phyloP scores from a whole-genome alignment of 805 yeast species.

The Metschnikowia amazonensis region DNA sequence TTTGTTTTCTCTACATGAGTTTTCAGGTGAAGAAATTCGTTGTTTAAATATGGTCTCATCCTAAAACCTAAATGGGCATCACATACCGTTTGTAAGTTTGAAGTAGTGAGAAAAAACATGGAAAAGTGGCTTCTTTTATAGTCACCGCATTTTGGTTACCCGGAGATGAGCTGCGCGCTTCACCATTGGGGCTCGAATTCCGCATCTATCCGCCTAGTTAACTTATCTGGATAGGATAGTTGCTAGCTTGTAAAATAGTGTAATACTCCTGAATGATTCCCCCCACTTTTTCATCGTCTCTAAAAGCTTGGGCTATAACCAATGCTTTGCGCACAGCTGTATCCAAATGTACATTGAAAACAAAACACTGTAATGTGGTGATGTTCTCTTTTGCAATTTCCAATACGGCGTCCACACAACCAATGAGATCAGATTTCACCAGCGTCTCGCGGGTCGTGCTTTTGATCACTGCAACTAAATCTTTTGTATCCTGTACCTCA shows the following conservation, averaged over 20 bases:
- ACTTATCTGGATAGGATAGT: neutral
- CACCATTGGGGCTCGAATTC: slow-evolving; percentile 1
- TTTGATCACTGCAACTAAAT: neutral
- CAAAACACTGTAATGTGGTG: neutral
- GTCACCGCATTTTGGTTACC: slow-evolving; percentile 14
- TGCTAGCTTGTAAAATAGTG: neutral
- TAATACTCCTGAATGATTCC: neutral
- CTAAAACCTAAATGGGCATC: slow-evolving; percentile 10
- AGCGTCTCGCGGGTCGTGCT: neutral
- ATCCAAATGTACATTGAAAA: slow-evolving; percentile 15
- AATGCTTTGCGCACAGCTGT: slow-evolving; percentile 14
- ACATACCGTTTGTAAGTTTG: slow-evolving; percentile 15
- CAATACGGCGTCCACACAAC: slow-evolving; percentile 5
- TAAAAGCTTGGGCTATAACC: slow-evolving; percentile 1
- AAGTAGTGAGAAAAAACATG: neutral
- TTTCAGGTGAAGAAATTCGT: slow-evolving; percentile 74
- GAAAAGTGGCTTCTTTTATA: slow-evolving; percentile 10
- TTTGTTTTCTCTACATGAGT: slow-evolving; percentile 50
- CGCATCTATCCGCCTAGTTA: neutral
- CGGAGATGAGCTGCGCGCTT: slow-evolving; percentile 8
- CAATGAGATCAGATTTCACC: neutral
- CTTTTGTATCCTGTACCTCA: slow-evolving; percentile 10
- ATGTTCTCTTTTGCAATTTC: neutral
- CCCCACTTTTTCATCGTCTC: neutral
- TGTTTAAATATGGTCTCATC: slow-evolving; percentile 21